Evolutionary conservation across 257 asterid genomes (phyloP).

Genomic region (Solanum bulbocastanum): DNA sequence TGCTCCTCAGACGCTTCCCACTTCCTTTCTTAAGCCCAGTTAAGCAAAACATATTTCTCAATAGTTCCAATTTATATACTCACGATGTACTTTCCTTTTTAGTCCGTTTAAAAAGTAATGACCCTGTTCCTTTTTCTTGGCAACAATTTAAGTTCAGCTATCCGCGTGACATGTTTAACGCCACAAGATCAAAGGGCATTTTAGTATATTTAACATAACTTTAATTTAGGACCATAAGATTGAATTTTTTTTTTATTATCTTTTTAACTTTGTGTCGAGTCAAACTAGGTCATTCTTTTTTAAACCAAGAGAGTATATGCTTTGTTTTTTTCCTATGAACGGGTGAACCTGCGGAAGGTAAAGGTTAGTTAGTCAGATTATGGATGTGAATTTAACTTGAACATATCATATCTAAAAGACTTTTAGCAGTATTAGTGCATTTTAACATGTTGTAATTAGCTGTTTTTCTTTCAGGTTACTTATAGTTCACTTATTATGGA

Average conservation of each 20-base stretch:
- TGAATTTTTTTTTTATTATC: background rate
- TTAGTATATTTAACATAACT: background rate
- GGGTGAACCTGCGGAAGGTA: background rate
- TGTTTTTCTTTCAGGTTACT: background rate
- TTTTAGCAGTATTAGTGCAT: background rate
- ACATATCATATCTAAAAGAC: background rate
- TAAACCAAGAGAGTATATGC: rapidly evolving
- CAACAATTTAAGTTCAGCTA: background rate
- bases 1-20: background rate
- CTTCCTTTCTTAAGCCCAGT: background rate
- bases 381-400: background rate
- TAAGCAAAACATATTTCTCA: background rate
- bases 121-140: background rate
- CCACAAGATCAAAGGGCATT: background rate
- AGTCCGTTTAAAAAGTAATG: background rate
- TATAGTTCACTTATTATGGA: background rate
- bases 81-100: no score
- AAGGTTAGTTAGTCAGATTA: background rate
- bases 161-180: rapidly evolving
- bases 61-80: background rate
- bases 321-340: background rate
- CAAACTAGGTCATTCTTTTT: background rate
- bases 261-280: no score
- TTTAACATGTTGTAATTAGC: background rate
- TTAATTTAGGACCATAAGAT: no score